A percentile compares a stretch with the other conserved stretches of the same genome.
phyloP scores from a whole-genome alignment of 257 asterid species.

The Primulina eburnea region DNA sequence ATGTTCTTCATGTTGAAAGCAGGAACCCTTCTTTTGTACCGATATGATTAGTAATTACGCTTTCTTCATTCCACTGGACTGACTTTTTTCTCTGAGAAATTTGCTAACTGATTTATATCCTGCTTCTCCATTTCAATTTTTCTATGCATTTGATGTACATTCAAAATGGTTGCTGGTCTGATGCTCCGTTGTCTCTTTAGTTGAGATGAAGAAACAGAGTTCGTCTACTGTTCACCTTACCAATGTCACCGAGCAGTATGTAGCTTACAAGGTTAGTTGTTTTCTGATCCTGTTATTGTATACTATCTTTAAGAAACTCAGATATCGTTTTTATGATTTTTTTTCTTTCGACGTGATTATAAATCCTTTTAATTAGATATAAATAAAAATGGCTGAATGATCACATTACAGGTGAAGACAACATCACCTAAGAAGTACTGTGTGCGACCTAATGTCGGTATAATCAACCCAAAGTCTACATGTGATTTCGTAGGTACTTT shows the following conservation, averaged over 20 bases:
- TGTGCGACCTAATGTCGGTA: conserved; percentile 47
- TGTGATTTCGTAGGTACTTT: conserved; percentile 33
- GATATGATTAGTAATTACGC: conserved; percentile 1
- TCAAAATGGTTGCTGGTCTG: conserved; percentile 20
- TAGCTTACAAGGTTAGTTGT: conserved; percentile 76
- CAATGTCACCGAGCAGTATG: conserved; percentile 69
- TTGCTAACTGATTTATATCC: conserved; percentile 11
- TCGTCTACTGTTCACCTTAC: conserved; percentile 35
- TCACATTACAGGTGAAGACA: conserved; percentile 43
- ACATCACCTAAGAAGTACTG: conserved; percentile 52
- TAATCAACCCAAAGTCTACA: conserved; percentile 37
- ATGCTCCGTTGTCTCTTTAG: conserved; percentile 39
- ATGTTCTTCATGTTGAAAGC: neutral
- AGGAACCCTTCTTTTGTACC: neutral
- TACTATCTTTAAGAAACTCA: conserved; percentile 11
- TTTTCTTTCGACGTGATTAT: neutral
- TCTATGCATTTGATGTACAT: conserved; percentile 15
- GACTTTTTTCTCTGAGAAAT: neutral
- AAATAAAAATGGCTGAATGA: neutral
- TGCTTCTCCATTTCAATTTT: conserved; percentile 4
- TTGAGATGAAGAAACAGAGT: conserved; percentile 73
- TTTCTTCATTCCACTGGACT: neutral
- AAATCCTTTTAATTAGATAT: too few species aligned
- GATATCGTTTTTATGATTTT: neutral
- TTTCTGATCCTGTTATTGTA: conserved; percentile 22